Conservation (phyloP, 2,329 filamentous ascomycete species). For the Exophiala sp. region DNA sequence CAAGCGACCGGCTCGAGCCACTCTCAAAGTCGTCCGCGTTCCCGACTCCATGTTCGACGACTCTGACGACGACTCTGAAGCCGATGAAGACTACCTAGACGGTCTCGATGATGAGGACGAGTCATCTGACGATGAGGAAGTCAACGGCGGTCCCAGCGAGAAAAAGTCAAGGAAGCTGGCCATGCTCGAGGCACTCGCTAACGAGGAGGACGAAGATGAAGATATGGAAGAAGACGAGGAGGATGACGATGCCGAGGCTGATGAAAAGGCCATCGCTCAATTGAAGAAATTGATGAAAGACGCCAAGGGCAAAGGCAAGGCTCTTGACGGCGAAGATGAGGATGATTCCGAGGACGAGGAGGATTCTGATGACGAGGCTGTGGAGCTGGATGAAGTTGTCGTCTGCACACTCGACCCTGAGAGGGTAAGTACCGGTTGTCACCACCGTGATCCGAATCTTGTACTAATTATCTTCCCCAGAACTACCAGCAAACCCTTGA, state of each 20-base stretch:
- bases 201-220: conserved; percentile 57
- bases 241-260: conserved; percentile 54
- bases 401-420: conserved; percentile 92
- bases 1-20: conserved; percentile 55
- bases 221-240: conserved; percentile 70
- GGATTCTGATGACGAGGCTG: conserved; percentile 50
- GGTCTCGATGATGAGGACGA: conserved; percentile 36
- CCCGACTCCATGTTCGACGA: conserved; percentile 51
- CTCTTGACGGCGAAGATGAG: conserved; percentile 54
- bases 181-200: conserved; percentile 69
- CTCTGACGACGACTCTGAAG: conserved; percentile 55
- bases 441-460: neutral
- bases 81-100: conserved; percentile 39
- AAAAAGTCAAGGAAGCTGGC: conserved; percentile 79
- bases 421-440: conserved; percentile 56
- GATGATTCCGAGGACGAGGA: conserved; percentile 49
- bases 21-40: conserved; percentile 82
- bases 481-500: conserved; percentile 93
- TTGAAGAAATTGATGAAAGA: conserved; percentile 51
- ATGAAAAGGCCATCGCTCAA: conserved; percentile 43
- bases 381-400: conserved; percentile 66
- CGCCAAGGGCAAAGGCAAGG: conserved; percentile 59
- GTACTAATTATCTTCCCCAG: conserved; percentile 42
- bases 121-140: conserved; percentile 53
- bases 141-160: conserved; percentile 63